Base-by-base conservation (phyloP, 345 rosid genomes). In the Jatropha curcas region DNA sequence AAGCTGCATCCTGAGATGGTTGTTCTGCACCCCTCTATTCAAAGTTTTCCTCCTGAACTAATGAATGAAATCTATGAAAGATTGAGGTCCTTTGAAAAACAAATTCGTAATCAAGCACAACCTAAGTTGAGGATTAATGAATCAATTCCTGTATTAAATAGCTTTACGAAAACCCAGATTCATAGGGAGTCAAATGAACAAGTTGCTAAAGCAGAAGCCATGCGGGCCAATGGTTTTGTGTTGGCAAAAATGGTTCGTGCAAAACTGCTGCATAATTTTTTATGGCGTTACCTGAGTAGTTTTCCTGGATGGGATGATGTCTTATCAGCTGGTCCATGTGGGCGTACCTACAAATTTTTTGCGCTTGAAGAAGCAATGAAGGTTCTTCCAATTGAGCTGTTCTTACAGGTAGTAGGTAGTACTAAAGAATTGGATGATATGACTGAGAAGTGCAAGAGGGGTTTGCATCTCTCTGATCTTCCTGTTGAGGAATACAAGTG, bases 191-290 rank as follows among this genome's bases (percentile, higher is more conserved):
- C 88, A 71, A 89, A 90, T 68, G 81, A 74, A 9, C 79, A 82
- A 73, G 80, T 84, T 74, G 74, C 71, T 79, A 85, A 78, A 78
- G 81, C 86, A 52, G 98, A 88, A 78, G 89, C 91, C 56, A 92
- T 92, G 93, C 94, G 93, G 64, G 86, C 95, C 72, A 94, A 92
- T 83, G 98, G 98, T 70, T 92, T 92, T 84, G 93, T 94, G 68
- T 75, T 88, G 78, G 90, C 98, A 75, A 94, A 94, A 86, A 92
- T 94, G 98, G 89, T 89, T 63, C 95, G 98, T 22, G 90, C 92
- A 59, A 92, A 89, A 77, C 84, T 94, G 77, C 81, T 92, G 41
- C 99, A 94, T 82, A 68, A 79, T 66, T 94, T 88, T 81, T 86
- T 94, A 58, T 94, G 97, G 99, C 86, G 78, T 79, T 87, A 81